These are phyloP conservation scores for Vigna nakashimae DNA, from an alignment of 306 rosid species.

Conservation along the genomic window DNA sequence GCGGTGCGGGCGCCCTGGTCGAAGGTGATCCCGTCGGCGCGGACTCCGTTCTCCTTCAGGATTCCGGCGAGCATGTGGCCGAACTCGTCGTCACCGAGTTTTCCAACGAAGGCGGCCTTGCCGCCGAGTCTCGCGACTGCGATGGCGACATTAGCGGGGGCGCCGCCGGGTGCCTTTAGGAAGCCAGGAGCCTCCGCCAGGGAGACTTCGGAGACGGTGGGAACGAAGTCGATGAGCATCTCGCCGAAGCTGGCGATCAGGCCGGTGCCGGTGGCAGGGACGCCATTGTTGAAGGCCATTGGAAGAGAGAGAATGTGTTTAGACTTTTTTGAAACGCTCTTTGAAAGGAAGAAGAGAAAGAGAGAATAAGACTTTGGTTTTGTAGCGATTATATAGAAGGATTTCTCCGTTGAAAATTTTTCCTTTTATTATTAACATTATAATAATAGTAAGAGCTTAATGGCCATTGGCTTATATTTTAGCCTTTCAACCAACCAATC, in stretches of 20 bases:
- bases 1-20: constrained; percentile 94
- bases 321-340: not conserved
- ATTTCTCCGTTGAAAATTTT: not conserved
- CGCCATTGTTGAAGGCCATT: constrained; percentile 53
- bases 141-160: constrained; percentile 96
- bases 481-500: no score
- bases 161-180: constrained; percentile 96
- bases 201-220: constrained; percentile 84
- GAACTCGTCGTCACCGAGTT: constrained; percentile 95
- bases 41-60: constrained; percentile 73
- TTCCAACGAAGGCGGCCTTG: constrained; percentile 79
- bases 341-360: not conserved
- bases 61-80: constrained; percentile 96
- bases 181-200: constrained; percentile 92
- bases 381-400: constrained; percentile 33
- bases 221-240: constrained; percentile 97
- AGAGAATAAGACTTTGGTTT: not conserved
- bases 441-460: not conserved
- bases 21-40: constrained; percentile 67
- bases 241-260: constrained; percentile 89
- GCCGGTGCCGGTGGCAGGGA: constrained; percentile 63
- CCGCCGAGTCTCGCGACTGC: constrained; percentile 92
- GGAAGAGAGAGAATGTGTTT: not conserved
- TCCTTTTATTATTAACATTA: no score
- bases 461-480: no score